A percentile compares a stretch with the other conserved stretches of the same genome.
phyloP scores from a whole-genome alignment of 164 flowering plant species.

The Dillenia turbinata region DNA sequence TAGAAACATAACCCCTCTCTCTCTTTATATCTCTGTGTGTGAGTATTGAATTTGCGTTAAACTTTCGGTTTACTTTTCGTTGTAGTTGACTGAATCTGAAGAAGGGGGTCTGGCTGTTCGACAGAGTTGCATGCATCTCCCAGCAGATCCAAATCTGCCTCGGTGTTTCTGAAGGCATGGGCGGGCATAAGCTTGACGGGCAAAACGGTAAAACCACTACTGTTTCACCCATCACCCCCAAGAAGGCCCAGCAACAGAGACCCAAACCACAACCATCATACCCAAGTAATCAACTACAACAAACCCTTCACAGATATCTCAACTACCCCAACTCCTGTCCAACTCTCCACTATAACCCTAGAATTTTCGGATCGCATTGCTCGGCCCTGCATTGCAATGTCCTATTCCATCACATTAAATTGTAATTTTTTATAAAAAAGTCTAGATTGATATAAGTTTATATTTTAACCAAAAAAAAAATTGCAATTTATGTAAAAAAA shows the following conservation, averaged over 20 bases:
- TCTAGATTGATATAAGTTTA: too few relatives aligned
- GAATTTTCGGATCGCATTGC: slow-evolving; percentile 41
- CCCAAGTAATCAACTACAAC: slow-evolving; percentile 36
- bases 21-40: too few relatives aligned
- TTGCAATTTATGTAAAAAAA: too few relatives aligned
- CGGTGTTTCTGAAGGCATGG: slow-evolving; percentile 63
- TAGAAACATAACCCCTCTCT: too few relatives aligned
- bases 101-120: slow-evolving; percentile 71
- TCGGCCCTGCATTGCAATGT: slow-evolving; percentile 35
- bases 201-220: slow-evolving; percentile 35
- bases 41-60: too few relatives aligned
- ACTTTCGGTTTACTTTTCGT: not conserved
- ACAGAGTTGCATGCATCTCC: slow-evolving; percentile 66
- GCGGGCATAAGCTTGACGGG: slow-evolving; percentile 35
- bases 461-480: too few relatives aligned
- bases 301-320: slow-evolving; percentile 19
- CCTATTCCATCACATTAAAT: slow-evolving; percentile 4
- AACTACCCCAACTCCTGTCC: not conserved
- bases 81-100: slow-evolving; percentile 69
- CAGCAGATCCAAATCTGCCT: slow-evolving; percentile 50
- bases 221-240: slow-evolving; percentile 39
- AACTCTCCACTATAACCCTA: slow-evolving; percentile 36
- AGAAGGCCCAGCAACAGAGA: slow-evolving; percentile 13
- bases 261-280: slow-evolving; percentile 13
- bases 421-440: too few relatives aligned